These are phyloP conservation scores for Abrus precatorius DNA, from an alignment of 306 rosid genomes.

Conservation along the genomic window DNA sequence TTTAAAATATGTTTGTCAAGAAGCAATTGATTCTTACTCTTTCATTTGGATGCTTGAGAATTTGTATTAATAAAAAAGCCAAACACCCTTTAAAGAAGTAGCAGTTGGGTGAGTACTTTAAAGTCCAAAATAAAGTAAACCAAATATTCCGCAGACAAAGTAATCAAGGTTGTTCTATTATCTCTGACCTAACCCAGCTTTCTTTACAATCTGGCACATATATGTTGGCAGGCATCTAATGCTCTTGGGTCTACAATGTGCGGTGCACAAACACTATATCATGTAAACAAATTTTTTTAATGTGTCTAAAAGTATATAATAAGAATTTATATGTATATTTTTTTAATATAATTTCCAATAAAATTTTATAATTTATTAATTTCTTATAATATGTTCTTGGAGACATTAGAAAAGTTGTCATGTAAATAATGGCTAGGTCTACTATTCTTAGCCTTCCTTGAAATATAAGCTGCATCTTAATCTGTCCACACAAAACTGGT, in stretches of 20 bases:
- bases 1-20: no score
- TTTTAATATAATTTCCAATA: no score
- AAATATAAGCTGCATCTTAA: slow-evolving; percentile 25
- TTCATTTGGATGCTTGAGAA: no score
- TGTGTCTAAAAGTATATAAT: no score
- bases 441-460: not conserved
- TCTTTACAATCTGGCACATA: slow-evolving; percentile 39
- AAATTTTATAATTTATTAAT: no score
- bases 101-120: not conserved
- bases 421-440: slow-evolving; percentile 18
- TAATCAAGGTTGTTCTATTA: not conserved
- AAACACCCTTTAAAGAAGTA: not conserved
- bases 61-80: no score
- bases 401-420: no score
- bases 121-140: not conserved
- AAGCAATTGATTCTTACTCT: no score
- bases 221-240: not conserved
- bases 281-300: not conserved
- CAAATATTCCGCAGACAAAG: not conserved
- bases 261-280: not conserved
- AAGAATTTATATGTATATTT: no score
- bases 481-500: not conserved
- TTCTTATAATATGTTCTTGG: no score
- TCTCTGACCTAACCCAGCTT: not conserved
- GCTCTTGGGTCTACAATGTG: not conserved